Base-by-base conservation (phyloP, 768 basidiomycete genomes). In the Suillus occidentalis region DNA sequence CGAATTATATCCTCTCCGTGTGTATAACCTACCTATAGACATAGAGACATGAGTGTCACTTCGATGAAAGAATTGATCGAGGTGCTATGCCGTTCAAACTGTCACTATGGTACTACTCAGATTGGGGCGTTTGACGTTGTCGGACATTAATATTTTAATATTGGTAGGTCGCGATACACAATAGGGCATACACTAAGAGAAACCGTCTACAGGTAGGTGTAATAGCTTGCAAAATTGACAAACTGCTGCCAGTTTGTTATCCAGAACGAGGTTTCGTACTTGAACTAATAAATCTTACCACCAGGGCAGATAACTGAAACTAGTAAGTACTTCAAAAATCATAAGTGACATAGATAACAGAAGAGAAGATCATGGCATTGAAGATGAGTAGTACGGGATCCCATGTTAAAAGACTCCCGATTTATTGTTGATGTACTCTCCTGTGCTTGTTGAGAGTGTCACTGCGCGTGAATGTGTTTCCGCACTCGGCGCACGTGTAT, bases 401-500 rank as follows among this genome's bases (percentile, higher is more conserved):
- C 4, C 25, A 7, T n/a, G n/a, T n/a, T n/a, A n/a, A n/a, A n/a
- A n/a, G n/a, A n/a, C n/a, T n/a, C n/a, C n/a, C n/a, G n/a, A n/a
- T 34, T 34, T 34, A 4, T 5, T 34, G 34, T 4, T 34, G 34
- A 34, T 7, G 6, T 7, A 7, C 6, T 34, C 34, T 34, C 34
- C 34, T 34, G 34, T 34, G 34, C 5, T 34, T 3, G 2, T 65
- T 63, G 72, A 75, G 63, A 0, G 67, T 67, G 1, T 71, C 66
- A 36, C 64, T 65, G 10, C 75, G 72, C 6, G 65, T 71, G 61
- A 69, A 75, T 2, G 56, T 0, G 1, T 9, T 1, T 1, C 14
- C 14, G 20, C 74, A 75, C 8, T 28, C 28, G 3, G 66, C 65
- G 25, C 74, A 75, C 0, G 65, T 63, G 72, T 74, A 71, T 2